phyloP scores from a whole-genome alignment of 2,329 filamentous ascomycete species.

The Sclerotinia nivalis region DNA sequence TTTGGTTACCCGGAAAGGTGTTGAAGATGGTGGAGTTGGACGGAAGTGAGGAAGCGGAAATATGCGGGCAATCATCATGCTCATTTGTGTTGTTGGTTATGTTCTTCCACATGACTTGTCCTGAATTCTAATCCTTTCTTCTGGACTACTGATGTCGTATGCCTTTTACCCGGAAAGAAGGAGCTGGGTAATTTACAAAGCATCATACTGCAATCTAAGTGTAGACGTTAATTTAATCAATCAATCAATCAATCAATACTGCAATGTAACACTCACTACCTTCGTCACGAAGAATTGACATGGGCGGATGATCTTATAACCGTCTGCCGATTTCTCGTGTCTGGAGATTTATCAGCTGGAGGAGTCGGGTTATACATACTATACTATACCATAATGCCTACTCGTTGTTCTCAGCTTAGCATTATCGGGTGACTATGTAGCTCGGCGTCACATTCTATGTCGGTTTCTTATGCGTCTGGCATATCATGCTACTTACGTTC shows the following conservation, averaged over 20 bases:
- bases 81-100: neutral
- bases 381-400: too few relatives aligned
- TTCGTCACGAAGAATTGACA: neutral
- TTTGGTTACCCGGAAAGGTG: too few relatives aligned
- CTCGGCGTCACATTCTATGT: neutral
- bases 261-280: neutral
- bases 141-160: too few relatives aligned
- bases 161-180: neutral
- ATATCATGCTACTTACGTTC: neutral
- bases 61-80: too few relatives aligned
- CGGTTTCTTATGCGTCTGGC: neutral
- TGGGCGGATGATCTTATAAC: neutral
- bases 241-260: neutral
- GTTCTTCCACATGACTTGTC: neutral
- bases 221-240: too few relatives aligned
- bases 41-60: neutral
- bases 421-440: neutral
- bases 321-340: rapidly evolving
- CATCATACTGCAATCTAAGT: neutral
- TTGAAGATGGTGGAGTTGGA: too few relatives aligned
- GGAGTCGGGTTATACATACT: neutral
- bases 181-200: too few relatives aligned
- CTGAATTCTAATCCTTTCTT: neutral
- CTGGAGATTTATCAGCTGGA: neutral
- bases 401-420: neutral